Evolutionary conservation across 768 basidiomycete species (phyloP).

Genomic region (Trametes coccinea): DNA sequence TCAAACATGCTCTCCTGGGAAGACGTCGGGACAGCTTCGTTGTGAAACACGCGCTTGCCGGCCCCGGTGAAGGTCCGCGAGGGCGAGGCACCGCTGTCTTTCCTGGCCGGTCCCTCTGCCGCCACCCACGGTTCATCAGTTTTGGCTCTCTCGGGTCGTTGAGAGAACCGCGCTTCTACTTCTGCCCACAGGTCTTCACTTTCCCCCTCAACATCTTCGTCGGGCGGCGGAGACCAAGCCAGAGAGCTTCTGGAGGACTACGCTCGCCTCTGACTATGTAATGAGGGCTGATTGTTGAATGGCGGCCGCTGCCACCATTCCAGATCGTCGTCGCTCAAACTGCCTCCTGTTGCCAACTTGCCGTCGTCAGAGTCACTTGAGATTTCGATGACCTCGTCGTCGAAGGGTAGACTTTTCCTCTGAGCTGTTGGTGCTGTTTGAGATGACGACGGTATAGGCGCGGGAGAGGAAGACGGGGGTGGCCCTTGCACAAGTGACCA

Average conservation of each 20-base stretch:
- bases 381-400: slow-evolving; percentile 8
- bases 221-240: too few relatives aligned
- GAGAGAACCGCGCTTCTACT: not conserved
- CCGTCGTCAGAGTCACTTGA: slow-evolving; percentile 12
- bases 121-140: not conserved
- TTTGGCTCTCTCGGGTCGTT: not conserved
- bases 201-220: not conserved
- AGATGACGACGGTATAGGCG: not conserved
- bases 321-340: not conserved
- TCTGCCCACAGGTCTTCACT: not conserved
- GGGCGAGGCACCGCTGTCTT: not conserved
- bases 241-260: not conserved
- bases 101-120: too few relatives aligned
- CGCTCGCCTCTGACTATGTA: slow-evolving; percentile 9
- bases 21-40: not conserved
- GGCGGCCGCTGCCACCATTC: not conserved
- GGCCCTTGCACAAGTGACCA: too few relatives aligned
- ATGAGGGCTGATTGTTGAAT: slow-evolving; percentile 8
- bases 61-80: not conserved
- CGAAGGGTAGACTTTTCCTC: not conserved
- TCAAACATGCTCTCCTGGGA: slow-evolving; percentile 9
- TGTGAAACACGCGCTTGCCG: not conserved
- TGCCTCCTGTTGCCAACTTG: not conserved
- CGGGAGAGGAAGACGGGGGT: not conserved
- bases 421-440: not conserved